Conservation (phyloP, 305 asterid species). For the Nicotiana rustica region DNA sequence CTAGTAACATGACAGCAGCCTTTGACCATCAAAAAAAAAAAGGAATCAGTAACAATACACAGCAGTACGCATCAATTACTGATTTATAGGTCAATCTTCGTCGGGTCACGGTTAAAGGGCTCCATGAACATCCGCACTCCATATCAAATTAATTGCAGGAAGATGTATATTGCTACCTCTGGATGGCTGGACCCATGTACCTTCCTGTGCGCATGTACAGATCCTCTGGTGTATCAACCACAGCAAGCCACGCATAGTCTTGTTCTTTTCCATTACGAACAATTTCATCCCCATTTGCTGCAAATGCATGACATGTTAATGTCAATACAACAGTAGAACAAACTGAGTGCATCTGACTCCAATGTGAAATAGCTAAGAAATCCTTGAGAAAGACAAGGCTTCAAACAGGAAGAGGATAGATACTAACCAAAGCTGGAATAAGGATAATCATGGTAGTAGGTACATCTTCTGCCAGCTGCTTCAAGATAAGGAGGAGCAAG, state of each 20-base stretch:
- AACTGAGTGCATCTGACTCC: not conserved
- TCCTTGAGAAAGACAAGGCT: conserved; percentile 18
- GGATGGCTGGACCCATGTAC: conserved; percentile 71
- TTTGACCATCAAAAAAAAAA: not conserved
- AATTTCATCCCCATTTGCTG: conserved; percentile 48
- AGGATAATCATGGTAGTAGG: conserved; percentile 86
- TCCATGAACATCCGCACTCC: not conserved
- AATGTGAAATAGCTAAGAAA: conserved; percentile 3
- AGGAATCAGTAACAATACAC: not conserved
- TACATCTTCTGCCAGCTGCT: conserved; percentile 78
- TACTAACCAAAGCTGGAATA: conserved; percentile 67
- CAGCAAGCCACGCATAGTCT: conserved; percentile 91
- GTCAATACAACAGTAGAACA: conserved; percentile 3
- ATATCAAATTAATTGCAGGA: not conserved
- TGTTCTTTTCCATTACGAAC: conserved; percentile 50
- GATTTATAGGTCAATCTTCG: conserved; percentile 30
- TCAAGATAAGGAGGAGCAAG: conserved; percentile 94
- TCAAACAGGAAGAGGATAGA: conserved; percentile 15
- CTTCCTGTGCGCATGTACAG: conserved; percentile 71
- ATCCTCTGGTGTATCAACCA: conserved; percentile 73
- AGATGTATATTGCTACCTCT: conserved; percentile 39
- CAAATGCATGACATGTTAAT: conserved; percentile 45
- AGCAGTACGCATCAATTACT: conserved; percentile 10
- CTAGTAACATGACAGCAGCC: conserved; percentile 1
- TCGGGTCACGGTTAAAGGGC: not conserved